These are phyloP conservation scores for Coccomyxa sp. DNA, from an alignment of 139 green algal genomes.

Conservation along the genomic window DNA sequence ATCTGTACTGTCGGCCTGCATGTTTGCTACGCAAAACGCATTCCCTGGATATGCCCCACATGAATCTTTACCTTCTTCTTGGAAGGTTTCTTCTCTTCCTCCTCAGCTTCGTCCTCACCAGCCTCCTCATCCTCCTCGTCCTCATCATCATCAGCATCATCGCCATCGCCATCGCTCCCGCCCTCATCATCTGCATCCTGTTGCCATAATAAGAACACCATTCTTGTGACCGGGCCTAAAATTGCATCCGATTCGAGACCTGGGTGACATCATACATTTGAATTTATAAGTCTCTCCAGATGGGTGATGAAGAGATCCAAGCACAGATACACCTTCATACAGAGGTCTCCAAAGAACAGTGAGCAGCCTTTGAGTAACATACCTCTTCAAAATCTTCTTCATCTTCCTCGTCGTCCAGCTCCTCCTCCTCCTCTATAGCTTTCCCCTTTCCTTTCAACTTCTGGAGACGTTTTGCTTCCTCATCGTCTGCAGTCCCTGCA, in stretches of 20 bases:
- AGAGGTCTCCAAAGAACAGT: neutral
- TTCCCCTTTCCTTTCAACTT: constrained; percentile 14
- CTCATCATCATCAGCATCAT: constrained; percentile 8
- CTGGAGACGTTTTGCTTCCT: neutral
- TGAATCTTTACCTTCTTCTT: neutral
- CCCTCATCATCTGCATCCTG: constrained; percentile 6
- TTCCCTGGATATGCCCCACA: neutral
- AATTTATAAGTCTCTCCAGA: neutral
- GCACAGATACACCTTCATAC: neutral
- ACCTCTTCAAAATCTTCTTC: neutral
- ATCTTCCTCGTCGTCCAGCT: constrained; percentile 17
- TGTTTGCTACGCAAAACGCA: neutral
- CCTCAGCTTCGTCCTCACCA: neutral
- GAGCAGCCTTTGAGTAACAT: neutral
- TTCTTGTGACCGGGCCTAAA: neutral
- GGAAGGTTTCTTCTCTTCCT: neutral
- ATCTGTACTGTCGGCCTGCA: neutral
- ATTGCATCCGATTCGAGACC: no score
- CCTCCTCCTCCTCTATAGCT: constrained; percentile 6
- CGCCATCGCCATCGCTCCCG: neutral
- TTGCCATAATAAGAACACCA: neutral
- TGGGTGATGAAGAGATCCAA: neutral
- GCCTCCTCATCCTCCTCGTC: constrained; percentile 14
- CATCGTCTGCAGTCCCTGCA: neutral
- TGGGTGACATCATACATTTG: no score